These are phyloP conservation scores for Rhodosporidiobolus odoratus DNA, from an alignment of 768 basidiomycete genomes.

Conservation along the genomic window DNA sequence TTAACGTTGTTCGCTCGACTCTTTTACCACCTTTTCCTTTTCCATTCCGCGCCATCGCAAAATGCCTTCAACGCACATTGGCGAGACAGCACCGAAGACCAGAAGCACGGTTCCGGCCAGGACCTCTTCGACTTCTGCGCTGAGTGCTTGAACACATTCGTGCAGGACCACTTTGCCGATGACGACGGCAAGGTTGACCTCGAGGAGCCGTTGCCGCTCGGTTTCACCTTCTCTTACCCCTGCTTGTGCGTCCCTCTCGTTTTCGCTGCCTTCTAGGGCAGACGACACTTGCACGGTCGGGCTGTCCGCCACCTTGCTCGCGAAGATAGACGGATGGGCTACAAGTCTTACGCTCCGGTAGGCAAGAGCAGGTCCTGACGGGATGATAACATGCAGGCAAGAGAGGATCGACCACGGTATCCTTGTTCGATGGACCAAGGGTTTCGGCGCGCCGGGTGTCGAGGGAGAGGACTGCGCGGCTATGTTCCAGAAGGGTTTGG, in stretches of 20 bases:
- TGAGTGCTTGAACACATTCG: conserved; percentile 81
- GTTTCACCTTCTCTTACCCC: conserved; percentile 98
- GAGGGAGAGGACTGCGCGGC: conserved; percentile 88
- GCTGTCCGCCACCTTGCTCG: too few relatives aligned
- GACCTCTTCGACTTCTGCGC: conserved; percentile 97
- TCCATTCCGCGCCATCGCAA: not conserved
- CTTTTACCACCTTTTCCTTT: not conserved
- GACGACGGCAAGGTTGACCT: conserved; percentile 52
- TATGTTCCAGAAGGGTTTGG: conserved; percentile 81
- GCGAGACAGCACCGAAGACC: conserved; percentile 65
- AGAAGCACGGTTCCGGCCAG: conserved; percentile 95
- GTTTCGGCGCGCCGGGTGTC: conserved; percentile 83
- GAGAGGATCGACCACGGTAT: conserved; percentile 85
- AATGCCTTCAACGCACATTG: not conserved
- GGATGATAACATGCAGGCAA: conserved; percentile 54
- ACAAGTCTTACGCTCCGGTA: too few relatives aligned
- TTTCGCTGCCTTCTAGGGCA: too few relatives aligned
- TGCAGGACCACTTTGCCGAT: conserved; percentile 61
- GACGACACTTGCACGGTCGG: too few relatives aligned
- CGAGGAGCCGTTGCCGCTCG: conserved; percentile 61
- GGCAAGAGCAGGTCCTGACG: not conserved
- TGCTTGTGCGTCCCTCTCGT: conserved; percentile 63
- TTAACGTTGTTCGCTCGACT: not conserved
- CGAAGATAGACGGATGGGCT: too few relatives aligned
- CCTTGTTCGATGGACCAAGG: conserved; percentile 99